These are phyloP conservation scores for Phialocephala sp. DNA, from an alignment of 2,329 filamentous ascomycete species.

Conservation along the genomic window DNA sequence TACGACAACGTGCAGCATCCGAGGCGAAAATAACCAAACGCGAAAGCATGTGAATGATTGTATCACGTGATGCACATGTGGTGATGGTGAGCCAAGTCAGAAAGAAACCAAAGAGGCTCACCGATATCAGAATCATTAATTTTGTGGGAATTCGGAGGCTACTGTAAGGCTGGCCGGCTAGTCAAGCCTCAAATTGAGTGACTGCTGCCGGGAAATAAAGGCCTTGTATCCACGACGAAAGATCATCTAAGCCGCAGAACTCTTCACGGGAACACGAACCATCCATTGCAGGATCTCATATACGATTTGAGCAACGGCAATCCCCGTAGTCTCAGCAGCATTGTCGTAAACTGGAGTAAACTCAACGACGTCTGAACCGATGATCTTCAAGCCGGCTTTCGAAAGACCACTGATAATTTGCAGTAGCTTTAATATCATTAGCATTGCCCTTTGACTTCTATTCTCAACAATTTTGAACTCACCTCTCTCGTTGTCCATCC, in stretches of 20 bases:
- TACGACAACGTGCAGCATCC: not conserved
- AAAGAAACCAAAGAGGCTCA: too few species aligned
- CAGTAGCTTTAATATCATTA: slow-evolving; percentile 31
- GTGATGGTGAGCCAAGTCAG: too few species aligned
- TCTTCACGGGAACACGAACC: slow-evolving; percentile 38
- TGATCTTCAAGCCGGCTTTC: slow-evolving; percentile 39
- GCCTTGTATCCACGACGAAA: not conserved
- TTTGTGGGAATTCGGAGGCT: too few species aligned
- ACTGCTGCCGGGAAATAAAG: not conserved
- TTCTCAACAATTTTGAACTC: not conserved
- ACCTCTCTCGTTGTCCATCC: slow-evolving; percentile 44
- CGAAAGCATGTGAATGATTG: not conserved
- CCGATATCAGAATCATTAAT: too few species aligned
- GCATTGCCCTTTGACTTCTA: not conserved
- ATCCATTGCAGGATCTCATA: slow-evolving; percentile 43
- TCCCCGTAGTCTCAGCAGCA: slow-evolving; percentile 41
- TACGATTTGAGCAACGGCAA: slow-evolving; percentile 38
- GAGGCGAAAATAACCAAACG: not conserved
- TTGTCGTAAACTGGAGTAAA: slow-evolving; percentile 43
- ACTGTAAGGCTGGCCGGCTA: not conserved
- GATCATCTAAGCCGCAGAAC: slow-evolving; percentile 17
- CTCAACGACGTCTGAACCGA: slow-evolving; percentile 43
- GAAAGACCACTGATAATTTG: slow-evolving; percentile 40
- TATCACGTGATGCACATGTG: not conserved
- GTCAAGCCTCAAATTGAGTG: not conserved